Evolutionary conservation across 352 stramenopile genomes (phyloP).

Genomic region (Globisporangium heterothallicum): DNA sequence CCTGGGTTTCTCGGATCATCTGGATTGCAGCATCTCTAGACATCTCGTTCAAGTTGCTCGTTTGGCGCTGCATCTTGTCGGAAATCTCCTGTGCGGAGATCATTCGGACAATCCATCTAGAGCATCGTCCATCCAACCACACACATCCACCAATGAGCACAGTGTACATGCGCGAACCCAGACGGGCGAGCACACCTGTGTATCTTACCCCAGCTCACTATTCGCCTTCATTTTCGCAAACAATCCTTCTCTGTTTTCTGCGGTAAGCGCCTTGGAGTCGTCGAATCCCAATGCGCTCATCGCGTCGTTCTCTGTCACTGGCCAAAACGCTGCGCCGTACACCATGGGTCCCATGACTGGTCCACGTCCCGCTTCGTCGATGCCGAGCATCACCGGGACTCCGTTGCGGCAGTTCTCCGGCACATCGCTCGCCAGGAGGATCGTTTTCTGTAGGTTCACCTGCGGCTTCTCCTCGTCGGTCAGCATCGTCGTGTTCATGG

Average conservation of each 20-base stretch:
- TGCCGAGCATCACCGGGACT: slow-evolving; percentile 87
- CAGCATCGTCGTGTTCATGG: neutral
- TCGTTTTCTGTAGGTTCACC: slow-evolving; percentile 40
- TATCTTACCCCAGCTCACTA: slow-evolving; percentile 51
- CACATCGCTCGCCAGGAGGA: slow-evolving; percentile 58
- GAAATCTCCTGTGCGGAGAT: slow-evolving; percentile 93
- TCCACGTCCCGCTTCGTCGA: slow-evolving; percentile 93
- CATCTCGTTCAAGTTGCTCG: slow-evolving; percentile 92
- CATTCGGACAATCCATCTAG: slow-evolving; percentile 86
- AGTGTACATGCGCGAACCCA: neutral
- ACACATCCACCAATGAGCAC: neutral
- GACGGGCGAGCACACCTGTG: neutral
- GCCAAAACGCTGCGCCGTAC: slow-evolving; percentile 92
- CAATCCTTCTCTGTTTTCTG: slow-evolving; percentile 80
- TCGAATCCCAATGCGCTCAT: slow-evolving; percentile 90
- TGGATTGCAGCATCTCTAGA: slow-evolving; percentile 91
- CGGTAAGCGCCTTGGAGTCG: slow-evolving; percentile 92
- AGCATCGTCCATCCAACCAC: neutral
- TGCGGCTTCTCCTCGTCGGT: neutral
- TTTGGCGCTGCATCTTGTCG: slow-evolving; percentile 91
- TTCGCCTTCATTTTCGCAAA: slow-evolving; percentile 87
- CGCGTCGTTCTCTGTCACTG: slow-evolving; percentile 45
- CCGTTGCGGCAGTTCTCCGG: slow-evolving; percentile 54
- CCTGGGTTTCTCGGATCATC: slow-evolving; percentile 88
- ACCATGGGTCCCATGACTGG: slow-evolving; percentile 95